Conservation (phyloP, 352 stramenopile genomes). For the Thraustotheca clavata region DNA sequence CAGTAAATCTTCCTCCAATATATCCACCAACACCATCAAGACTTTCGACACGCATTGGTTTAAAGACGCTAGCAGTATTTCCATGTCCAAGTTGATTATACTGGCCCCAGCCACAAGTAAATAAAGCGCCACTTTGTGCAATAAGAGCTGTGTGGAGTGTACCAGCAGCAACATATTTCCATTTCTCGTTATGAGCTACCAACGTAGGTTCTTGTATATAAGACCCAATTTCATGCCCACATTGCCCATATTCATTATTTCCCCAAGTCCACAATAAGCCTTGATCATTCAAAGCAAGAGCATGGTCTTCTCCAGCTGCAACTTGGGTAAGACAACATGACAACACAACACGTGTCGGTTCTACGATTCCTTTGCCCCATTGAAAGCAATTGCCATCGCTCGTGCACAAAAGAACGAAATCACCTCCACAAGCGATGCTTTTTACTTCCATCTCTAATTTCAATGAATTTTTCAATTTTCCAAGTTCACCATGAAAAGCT, state of each 20-base stretch:
- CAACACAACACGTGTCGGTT: conserved; percentile 25
- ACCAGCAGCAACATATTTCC: conserved; percentile 31
- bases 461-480: not conserved
- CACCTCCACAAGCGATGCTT: conserved; percentile 8
- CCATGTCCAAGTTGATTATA: conserved; percentile 74
- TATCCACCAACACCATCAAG: conserved; percentile 37
- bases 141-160: conserved; percentile 48
- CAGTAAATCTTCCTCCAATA: conserved; percentile 16
- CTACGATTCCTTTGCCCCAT: conserved; percentile 24
- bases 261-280: conserved; percentile 55
- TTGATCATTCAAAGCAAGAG: conserved; percentile 36
- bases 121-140: conserved; percentile 28
- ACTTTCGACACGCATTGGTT: conserved; percentile 31
- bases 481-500: conserved; percentile 57
- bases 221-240: conserved; percentile 28
- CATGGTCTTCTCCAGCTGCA: conserved; percentile 52
- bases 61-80: conserved; percentile 28
- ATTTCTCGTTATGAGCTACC: not conserved
- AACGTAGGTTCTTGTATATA: not conserved
- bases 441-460: not conserved
- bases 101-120: conserved; percentile 68
- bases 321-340: conserved; percentile 22
- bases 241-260: conserved; percentile 47
- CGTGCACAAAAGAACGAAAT: conserved; percentile 28
- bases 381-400: conserved; percentile 18